A percentile compares a stretch with the other conserved stretches of the same genome.
phyloP scores from a whole-genome alignment of 139 green algal genomes.

The Medakamo hakoo region DNA sequence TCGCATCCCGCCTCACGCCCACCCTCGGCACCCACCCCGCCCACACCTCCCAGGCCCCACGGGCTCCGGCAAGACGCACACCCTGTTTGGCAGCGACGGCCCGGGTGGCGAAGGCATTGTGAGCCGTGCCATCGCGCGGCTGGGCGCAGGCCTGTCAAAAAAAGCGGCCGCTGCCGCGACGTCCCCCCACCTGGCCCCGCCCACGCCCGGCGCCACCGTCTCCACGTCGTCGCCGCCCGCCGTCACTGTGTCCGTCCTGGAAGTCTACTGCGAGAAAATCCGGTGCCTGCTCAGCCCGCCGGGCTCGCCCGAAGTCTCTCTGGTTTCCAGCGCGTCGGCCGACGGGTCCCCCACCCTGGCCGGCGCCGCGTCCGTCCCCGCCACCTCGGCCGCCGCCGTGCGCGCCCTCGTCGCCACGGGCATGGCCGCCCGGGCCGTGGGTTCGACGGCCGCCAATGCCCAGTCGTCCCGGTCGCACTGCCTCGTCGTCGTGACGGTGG shows the following conservation, averaged over 20 bases:
- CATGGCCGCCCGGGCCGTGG: slow-evolving; percentile 19
- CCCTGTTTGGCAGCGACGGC: slow-evolving; percentile 31
- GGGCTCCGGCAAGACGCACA: slow-evolving; percentile 61
- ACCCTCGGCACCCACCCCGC: too few species aligned
- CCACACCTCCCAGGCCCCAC: slow-evolving; percentile 30
- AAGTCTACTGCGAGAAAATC: slow-evolving; percentile 65
- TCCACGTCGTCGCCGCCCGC: slow-evolving; percentile 2
- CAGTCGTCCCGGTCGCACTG: slow-evolving; percentile 48
- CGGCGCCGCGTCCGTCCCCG: slow-evolving; percentile 27
- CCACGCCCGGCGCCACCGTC: neutral
- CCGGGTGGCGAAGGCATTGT: slow-evolving; percentile 30
- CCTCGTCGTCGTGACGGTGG: slow-evolving; percentile 43
- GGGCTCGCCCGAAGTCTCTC: neutral
- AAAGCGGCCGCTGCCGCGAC: slow-evolving; percentile 23
- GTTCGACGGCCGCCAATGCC: slow-evolving; percentile 21
- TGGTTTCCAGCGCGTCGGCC: slow-evolving; percentile 2
- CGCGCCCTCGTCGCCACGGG: slow-evolving; percentile 23
- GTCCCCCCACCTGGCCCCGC: neutral
- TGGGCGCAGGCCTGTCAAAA: too few species aligned
- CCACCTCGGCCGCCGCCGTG: slow-evolving; percentile 36
- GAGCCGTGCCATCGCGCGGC: slow-evolving; percentile 28
- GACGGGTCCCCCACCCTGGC: slow-evolving; percentile 11
- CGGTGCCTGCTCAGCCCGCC: slow-evolving; percentile 41
- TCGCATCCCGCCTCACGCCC: too few species aligned
- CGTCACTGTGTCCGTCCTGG: slow-evolving; percentile 43